These are phyloP conservation scores for Phoma sp. DNA, from an alignment of 2,329 filamentous ascomycete genomes.

Conservation along the genomic window DNA sequence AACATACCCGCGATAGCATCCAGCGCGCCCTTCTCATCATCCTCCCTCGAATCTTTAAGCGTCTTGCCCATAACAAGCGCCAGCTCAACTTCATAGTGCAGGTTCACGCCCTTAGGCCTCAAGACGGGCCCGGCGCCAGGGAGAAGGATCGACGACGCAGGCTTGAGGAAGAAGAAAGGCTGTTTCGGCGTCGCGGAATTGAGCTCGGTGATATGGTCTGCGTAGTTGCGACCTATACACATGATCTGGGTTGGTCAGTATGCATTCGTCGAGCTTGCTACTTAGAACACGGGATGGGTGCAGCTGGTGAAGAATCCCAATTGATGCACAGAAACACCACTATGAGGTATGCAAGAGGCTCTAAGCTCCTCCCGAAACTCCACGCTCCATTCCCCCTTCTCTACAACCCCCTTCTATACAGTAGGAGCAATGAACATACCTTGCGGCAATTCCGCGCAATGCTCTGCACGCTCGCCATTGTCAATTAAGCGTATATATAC, in stretches of 20 bases:
- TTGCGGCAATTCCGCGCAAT: conserved; percentile 56
- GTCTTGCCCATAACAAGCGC: conserved; percentile 86
- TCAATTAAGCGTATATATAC: neutral
- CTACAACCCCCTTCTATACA: too few species aligned
- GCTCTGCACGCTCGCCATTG: conserved; percentile 45
- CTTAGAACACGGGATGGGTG: too few species aligned
- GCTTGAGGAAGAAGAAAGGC: conserved; percentile 99
- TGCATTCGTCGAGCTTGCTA: too few species aligned
- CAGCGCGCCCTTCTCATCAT: conserved; percentile 77
- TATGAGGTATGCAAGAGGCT: too few species aligned
- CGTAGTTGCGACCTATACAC: conserved; percentile 96
- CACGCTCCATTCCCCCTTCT: too few species aligned
- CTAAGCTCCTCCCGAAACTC: too few species aligned
- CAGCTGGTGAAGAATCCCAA: too few species aligned
- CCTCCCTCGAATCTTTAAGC: conserved; percentile 74
- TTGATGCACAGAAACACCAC: too few species aligned
- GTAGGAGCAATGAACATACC: conserved; percentile 36
- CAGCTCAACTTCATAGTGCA: conserved; percentile 96
- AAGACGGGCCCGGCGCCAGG: conserved; percentile 81
- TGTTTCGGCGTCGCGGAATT: conserved; percentile 88
- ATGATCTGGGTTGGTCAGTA: conserved; percentile 65
- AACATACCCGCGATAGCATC: conserved; percentile 80
- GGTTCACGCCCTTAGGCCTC: conserved; percentile 78
- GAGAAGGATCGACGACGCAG: conserved; percentile 81
- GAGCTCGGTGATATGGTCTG: conserved; percentile 94